Conservation (phyloP, 202 grass and related monocot genomes). For the Hordeum pubiflorum region DNA sequence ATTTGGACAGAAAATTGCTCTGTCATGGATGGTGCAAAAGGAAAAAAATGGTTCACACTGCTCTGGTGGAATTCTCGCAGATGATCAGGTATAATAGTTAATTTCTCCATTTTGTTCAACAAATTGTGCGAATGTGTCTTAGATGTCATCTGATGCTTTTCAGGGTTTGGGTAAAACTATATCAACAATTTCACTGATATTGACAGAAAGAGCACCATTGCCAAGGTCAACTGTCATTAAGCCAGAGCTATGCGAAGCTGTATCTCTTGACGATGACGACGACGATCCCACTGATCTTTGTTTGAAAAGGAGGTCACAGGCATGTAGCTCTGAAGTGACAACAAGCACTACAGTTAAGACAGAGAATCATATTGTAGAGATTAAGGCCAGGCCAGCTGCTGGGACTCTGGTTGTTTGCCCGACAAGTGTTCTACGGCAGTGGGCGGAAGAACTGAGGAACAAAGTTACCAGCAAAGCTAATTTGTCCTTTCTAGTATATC, state of each 20-base stretch:
- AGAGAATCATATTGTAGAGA: constrained; percentile 33
- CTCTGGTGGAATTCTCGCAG: constrained; percentile 94
- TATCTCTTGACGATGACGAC: constrained; percentile 75
- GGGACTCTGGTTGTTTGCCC: constrained; percentile 98
- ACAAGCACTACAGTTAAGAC: constrained; percentile 33
- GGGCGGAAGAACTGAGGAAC: constrained; percentile 88
- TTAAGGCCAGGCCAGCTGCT: constrained; percentile 71
- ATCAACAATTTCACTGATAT: constrained; percentile 85
- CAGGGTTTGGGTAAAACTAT: constrained; percentile 98
- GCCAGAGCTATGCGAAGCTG: constrained; percentile 63
- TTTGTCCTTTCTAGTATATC: constrained; percentile 82
- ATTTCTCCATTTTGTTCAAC: background rate
- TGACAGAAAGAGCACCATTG: constrained; percentile 76
- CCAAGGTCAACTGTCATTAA: constrained; percentile 34
- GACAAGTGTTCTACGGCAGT: constrained; percentile 92
- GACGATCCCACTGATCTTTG: constrained; percentile 36
- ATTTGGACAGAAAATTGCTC: constrained; percentile 74
- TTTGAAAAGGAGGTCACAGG: constrained; percentile 27
- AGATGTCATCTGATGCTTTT: constrained; percentile 28
- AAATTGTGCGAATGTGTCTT: constrained; percentile 20
- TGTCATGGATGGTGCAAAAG: constrained; percentile 99
- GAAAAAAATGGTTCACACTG: constrained; percentile 60
- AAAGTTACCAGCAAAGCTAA: constrained; percentile 87
- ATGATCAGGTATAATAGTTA: constrained; percentile 77
- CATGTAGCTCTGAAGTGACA: constrained; percentile 21